phyloP scores from a whole-genome alignment of 1,284 basidiomycete genomes.

The Boletus albobrunnescens region DNA sequence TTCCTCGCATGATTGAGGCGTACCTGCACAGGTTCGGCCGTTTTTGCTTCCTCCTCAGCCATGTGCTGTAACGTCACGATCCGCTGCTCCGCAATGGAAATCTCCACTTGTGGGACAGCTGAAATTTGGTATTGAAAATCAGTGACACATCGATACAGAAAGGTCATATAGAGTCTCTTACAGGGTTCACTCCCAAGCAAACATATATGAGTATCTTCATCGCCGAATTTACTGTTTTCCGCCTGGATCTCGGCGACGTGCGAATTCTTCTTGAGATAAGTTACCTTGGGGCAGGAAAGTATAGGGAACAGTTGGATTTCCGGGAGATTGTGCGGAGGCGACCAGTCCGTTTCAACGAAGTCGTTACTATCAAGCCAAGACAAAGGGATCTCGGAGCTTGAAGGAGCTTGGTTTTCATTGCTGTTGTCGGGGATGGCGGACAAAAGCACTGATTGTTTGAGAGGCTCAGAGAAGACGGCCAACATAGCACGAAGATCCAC shows the following conservation, averaged over 20 bases:
- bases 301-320: slow-evolving; percentile 69
- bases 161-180: slow-evolving; percentile 36
- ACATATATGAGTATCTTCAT: slow-evolving; percentile 84
- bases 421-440: slow-evolving; percentile 26
- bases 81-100: slow-evolving; percentile 58
- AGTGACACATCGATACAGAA: slow-evolving; percentile 1
- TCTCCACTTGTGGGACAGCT: slow-evolving; percentile 72
- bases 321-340: slow-evolving; percentile 49
- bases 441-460: slow-evolving; percentile 56
- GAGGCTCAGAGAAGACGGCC: slow-evolving; percentile 72
- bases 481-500: slow-evolving; percentile 78
- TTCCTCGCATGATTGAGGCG: not conserved
- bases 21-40: slow-evolving; percentile 17
- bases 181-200: slow-evolving; percentile 73
- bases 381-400: slow-evolving; percentile 35
- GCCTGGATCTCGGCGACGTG: slow-evolving; percentile 38
- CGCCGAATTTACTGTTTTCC: slow-evolving; percentile 78
- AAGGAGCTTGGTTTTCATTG: slow-evolving; percentile 25
- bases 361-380: slow-evolving; percentile 83
- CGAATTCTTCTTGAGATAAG: slow-evolving; percentile 72
- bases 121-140: not conserved
- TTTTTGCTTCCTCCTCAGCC: slow-evolving; percentile 18
- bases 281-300: slow-evolving; percentile 78
- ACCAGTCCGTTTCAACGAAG: slow-evolving; percentile 79
- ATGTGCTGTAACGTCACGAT: slow-evolving; percentile 46